These are phyloP conservation scores for Aspergillus ibericus DNA, from an alignment of 2,329 filamentous ascomycete species.

Conservation along the genomic window DNA sequence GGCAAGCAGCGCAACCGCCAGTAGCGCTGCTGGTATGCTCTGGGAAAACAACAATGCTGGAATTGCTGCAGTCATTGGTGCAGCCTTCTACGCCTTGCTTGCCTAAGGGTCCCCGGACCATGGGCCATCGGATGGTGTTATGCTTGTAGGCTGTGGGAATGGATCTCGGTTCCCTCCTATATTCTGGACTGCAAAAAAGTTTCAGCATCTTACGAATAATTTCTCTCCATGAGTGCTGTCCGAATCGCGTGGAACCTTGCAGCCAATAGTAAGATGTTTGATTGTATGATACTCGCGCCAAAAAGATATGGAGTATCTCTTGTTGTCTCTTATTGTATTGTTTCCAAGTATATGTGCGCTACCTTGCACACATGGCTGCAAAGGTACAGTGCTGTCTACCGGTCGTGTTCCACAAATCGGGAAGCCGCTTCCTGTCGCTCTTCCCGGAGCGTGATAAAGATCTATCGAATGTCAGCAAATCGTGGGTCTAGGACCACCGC, in stretches of 20 bases:
- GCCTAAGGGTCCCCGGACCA: slow-evolving; percentile 15
- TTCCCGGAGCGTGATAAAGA: slow-evolving; percentile 37
- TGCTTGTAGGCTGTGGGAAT: neutral
- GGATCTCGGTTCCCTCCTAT: neutral
- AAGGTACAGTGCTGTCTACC: slow-evolving; percentile 1
- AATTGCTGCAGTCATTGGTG: slow-evolving; percentile 32
- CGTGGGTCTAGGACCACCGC: neutral
- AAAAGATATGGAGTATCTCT: neutral
- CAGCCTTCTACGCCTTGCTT: slow-evolving; percentile 32
- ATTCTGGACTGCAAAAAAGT: neutral
- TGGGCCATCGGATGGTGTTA: neutral
- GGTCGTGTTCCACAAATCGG: slow-evolving; percentile 23
- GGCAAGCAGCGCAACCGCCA: slow-evolving; percentile 5
- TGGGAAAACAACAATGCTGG: slow-evolving; percentile 25
- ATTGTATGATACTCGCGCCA: neutral
- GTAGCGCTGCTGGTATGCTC: slow-evolving; percentile 27
- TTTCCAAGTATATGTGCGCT: neutral
- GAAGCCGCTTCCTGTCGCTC: slow-evolving; percentile 35
- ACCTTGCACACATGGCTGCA: neutral
- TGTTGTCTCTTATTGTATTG: neutral
- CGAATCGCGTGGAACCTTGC: neutral
- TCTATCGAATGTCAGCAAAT: slow-evolving; percentile 24
- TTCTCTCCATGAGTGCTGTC: neutral
- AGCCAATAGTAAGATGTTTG: neutral
- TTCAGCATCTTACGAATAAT: neutral